phyloP scores from a whole-genome alignment of 495 filamentous ascomycete genomes.

The Monascus purpureus region DNA sequence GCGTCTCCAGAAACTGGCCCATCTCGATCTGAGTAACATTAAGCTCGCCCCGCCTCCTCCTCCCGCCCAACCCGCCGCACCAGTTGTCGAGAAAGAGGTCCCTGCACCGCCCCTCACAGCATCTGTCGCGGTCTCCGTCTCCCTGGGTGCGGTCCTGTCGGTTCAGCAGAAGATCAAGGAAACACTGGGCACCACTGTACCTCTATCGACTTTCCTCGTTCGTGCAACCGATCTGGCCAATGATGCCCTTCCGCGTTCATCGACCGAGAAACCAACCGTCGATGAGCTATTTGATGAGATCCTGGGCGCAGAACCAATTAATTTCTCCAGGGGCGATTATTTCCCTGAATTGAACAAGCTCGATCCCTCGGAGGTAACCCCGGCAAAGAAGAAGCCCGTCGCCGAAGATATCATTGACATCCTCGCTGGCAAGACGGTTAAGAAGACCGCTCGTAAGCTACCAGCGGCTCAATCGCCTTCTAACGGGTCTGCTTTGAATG shows the following conservation, averaged over 20 bases:
- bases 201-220: constrained; percentile 74
- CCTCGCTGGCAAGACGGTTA: background rate
- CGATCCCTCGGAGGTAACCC: constrained; percentile 14
- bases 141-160: constrained; percentile 59
- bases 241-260: constrained; percentile 58
- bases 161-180: constrained; percentile 67
- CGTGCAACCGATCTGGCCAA: constrained; percentile 78
- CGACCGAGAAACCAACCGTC: constrained; percentile 44
- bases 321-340: constrained; percentile 45
- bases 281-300: constrained; percentile 84
- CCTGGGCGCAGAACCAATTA: constrained; percentile 51
- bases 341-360: constrained; percentile 60
- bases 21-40: constrained; percentile 91
- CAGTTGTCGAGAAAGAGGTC: constrained; percentile 22
- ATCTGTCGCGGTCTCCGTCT: constrained; percentile 51
- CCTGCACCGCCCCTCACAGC: constrained; percentile 18
- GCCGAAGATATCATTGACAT: constrained; percentile 45
- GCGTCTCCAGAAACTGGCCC: constrained; percentile 56
- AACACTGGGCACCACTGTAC: constrained; percentile 61
- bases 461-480: constrained; percentile 9
- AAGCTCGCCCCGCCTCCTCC: constrained; percentile 56
- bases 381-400: constrained; percentile 13
- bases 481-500: constrained; percentile 42
- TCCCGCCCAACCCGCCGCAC: constrained; percentile 18
- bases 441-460: constrained; percentile 1